Evolutionary conservation across 768 basidiomycete genomes (phyloP).

Genomic region (Gymnopilus junonius): DNA sequence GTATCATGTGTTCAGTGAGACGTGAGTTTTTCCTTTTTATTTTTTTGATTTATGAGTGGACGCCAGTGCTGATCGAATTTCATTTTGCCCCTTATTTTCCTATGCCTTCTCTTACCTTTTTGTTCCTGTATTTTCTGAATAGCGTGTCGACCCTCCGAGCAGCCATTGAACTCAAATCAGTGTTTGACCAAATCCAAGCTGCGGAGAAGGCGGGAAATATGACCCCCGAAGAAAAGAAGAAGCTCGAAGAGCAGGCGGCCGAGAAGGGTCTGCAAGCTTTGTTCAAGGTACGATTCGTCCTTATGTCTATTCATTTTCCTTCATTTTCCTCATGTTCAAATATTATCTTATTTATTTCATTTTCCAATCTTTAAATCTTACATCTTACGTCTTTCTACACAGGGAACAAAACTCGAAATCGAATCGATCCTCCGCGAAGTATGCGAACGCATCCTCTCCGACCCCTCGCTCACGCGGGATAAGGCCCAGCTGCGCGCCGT

Average conservation of each 20-base stretch:
- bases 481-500: conserved; percentile 78
- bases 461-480: conserved; percentile 52
- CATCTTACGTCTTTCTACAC: too few species aligned
- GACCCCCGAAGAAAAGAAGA: conserved; percentile 75
- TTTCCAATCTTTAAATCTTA: too few species aligned
- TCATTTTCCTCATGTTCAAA: background rate
- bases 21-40: conserved; percentile 51
- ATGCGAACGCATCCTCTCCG: conserved; percentile 79
- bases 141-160: conserved; percentile 86
- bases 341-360: background rate
- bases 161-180: conserved; percentile 86
- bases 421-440: conserved; percentile 89
- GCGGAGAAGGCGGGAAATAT: conserved; percentile 87
- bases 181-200: conserved; percentile 91
- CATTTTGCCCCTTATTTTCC: too few species aligned
- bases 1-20: conserved; percentile 93
- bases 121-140: background rate
- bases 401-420: conserved; percentile 92
- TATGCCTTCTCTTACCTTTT: background rate
- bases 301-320: conserved; percentile 1
- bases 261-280: conserved; percentile 91
- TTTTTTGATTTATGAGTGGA: background rate
- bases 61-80: too few species aligned
- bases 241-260: conserved; percentile 89
- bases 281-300: conserved; percentile 66